Base-by-base conservation (phyloP, 2,329 filamentous ascomycete genomes). In the Botrytis byssoidea region DNA sequence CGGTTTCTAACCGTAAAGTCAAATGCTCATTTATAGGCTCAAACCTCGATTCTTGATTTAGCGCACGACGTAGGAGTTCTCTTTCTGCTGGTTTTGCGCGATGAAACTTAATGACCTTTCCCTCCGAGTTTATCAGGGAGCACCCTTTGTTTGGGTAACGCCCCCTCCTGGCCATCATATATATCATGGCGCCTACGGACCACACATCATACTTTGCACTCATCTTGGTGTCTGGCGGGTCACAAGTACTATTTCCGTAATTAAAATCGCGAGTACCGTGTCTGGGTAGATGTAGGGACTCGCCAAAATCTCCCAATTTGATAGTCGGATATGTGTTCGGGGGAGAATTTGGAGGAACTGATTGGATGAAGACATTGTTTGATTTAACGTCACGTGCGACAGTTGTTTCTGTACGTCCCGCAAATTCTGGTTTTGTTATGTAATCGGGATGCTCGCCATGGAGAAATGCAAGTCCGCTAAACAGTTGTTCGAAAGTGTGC, bases 131-230 rank as follows among this genome's bases (percentile, higher is more conserved):
- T 25, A 25, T 0, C 25, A 29, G 4, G 16, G 8, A 20, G 48
- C 48, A 42, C 29, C 66, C 66, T 40, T 5, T 4, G 35, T 69
- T 57, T 57, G 71, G 63, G 1, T 42, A 35, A 2, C 10, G 0
- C 9, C 40, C 63, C 40, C 25, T n/a, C 29, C 25, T 48, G 9
- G 71, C 66, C 65, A 70, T 16, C 22, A 37, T 70, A 42, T 61
- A 73, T 55, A 73, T 46, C 55, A 51, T 12, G n/a, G 9, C 16
- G 1, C 32, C 71, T 25, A 37, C 55, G 25, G 40, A 70, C 71
- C 71, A 73, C n/a, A 73, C 71, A 29, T 73, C 71, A 12, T 16
- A 73, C 48, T 73, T 73, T 9, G 57, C 44, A 40, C 63, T 68
- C 63, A 72, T 40, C 29, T 44, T 60, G 9, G 25, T 7, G 18